phyloP scores from a whole-genome alignment of 805 yeast species.

The Myxozyma lipomycoides region DNA sequence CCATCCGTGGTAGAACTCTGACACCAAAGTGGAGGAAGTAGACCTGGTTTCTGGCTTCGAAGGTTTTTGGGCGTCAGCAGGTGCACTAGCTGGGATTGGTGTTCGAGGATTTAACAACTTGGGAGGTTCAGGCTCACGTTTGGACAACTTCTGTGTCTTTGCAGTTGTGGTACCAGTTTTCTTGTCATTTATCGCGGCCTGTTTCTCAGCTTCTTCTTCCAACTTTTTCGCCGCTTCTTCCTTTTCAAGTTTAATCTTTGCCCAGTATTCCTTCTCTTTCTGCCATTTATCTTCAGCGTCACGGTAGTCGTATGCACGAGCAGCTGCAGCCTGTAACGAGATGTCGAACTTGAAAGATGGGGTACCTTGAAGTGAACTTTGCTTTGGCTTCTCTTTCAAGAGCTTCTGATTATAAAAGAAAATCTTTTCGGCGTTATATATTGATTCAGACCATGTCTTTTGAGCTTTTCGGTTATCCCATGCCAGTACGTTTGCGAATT shows the following conservation, averaged over 20 bases:
- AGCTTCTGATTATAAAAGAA: too few species aligned
- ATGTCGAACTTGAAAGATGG: neutral
- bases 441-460: neutral
- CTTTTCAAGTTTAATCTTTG: neutral
- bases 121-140: neutral
- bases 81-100: too few species aligned
- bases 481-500: neutral
- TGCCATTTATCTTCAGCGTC: neutral
- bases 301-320: neutral
- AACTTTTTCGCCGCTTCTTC: neutral
- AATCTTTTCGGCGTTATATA: neutral
- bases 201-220: neutral
- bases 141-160: neutral
- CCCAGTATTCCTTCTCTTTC: neutral
- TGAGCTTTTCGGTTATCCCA: neutral
- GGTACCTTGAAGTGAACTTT: neutral
- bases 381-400: neutral
- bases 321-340: neutral
- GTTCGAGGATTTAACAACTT: too few species aligned
- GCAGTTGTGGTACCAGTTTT: neutral
- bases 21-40: slow-evolving; percentile 2
- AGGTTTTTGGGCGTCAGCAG: too few species aligned
- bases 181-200: neutral
- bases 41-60: neutral
- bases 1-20: slow-evolving; percentile 24